These are phyloP conservation scores for Fusarium duplospermum DNA, from an alignment of 2,329 filamentous ascomycete species.

Conservation along the genomic window DNA sequence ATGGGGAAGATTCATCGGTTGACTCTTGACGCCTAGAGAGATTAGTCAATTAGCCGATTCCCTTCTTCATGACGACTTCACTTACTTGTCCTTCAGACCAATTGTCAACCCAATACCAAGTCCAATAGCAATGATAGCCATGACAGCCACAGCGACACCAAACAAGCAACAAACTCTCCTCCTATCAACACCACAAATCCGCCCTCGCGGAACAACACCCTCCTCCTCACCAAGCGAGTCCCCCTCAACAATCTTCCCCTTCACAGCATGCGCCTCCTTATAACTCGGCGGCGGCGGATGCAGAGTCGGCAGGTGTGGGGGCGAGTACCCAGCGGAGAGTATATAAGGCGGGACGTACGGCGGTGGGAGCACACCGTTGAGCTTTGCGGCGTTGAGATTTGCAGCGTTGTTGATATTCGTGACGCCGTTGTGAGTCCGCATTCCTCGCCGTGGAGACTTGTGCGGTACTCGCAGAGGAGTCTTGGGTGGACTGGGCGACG, in stretches of 20 bases:
- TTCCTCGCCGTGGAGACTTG: slow-evolving; percentile 41
- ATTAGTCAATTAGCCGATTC: slow-evolving; percentile 1
- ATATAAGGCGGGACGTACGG: slow-evolving; percentile 41
- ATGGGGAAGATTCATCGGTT: slow-evolving; percentile 2
- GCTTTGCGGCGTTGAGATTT: not conserved
- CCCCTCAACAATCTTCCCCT: slow-evolving; percentile 28
- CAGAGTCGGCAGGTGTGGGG: slow-evolving; percentile 17
- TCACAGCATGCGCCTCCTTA: slow-evolving; percentile 19
- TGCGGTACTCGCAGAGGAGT: slow-evolving; percentile 46
- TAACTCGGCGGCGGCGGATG: slow-evolving; percentile 38
- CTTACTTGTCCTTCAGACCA: slow-evolving; percentile 53
- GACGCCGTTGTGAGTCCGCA: not conserved
- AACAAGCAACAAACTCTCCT: slow-evolving; percentile 50
- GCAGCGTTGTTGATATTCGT: slow-evolving; percentile 13
- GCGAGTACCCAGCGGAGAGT: not conserved
- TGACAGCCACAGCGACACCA: slow-evolving; percentile 43
- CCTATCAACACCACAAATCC: slow-evolving; percentile 14
- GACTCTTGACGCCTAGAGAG: slow-evolving; percentile 1
- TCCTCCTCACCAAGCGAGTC: slow-evolving; percentile 18
- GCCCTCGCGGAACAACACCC: slow-evolving; percentile 14
- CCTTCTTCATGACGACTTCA: not conserved
- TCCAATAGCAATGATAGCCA: slow-evolving; percentile 49
- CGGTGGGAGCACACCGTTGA: slow-evolving; percentile 33
- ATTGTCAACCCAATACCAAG: slow-evolving; percentile 55
- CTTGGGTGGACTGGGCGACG: slow-evolving; percentile 31